Evolutionary conservation across 495 filamentous ascomycete species (phyloP).

Genomic region (Letharia columbiana): DNA sequence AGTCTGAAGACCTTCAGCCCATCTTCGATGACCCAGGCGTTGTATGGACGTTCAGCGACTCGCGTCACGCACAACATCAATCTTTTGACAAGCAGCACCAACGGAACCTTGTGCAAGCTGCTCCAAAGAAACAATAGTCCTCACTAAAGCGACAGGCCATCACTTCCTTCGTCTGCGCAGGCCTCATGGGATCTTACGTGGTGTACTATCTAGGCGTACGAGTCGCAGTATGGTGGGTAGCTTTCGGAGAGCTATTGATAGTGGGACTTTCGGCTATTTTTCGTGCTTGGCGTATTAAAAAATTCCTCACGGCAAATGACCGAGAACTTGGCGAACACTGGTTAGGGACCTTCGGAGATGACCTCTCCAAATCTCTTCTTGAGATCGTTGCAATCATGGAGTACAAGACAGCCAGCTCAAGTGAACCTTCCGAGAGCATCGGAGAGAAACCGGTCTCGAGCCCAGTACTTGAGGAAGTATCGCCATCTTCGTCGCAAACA

Average conservation of each 20-base stretch:
- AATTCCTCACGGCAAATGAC: neutral
- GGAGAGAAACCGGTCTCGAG: neutral
- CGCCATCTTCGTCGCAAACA: neutral
- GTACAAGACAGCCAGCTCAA: neutral
- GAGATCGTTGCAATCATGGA: slow-evolving; percentile 8
- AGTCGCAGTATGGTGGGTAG: slow-evolving; percentile 11
- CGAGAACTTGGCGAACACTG: slow-evolving; percentile 1
- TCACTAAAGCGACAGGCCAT: neutral
- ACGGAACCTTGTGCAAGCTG: neutral
- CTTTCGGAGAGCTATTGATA: neutral
- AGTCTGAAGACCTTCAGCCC: neutral
- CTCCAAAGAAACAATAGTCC: neutral
- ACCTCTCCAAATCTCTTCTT: slow-evolving; percentile 7
- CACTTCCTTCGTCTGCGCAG: neutral
- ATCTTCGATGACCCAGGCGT: neutral
- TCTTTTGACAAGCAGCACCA: neutral
- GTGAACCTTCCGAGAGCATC: neutral
- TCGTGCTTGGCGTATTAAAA: neutral
- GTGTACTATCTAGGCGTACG: slow-evolving; percentile 4
- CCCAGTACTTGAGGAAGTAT: neutral
- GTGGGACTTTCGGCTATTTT: neutral
- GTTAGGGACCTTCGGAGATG: neutral
- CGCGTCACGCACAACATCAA: neutral
- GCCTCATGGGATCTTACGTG: slow-evolving; percentile 1
- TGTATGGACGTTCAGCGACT: slow-evolving; percentile 5